These are phyloP conservation scores for Aciculosporium take DNA, from an alignment of 2,329 filamentous ascomycete species.

Conservation along the genomic window DNA sequence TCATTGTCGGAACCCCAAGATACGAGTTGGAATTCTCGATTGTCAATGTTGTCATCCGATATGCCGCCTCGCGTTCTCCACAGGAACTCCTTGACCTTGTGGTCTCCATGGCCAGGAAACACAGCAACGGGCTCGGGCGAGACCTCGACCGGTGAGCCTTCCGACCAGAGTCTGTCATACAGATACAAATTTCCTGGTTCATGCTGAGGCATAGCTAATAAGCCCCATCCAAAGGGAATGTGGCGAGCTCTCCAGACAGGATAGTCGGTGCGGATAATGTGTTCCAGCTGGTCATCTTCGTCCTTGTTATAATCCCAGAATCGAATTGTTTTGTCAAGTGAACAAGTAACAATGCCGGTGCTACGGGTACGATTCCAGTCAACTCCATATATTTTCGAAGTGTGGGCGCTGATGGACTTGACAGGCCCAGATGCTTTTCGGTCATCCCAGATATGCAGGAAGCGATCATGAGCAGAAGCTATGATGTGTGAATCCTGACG, in stretches of 20 bases:
- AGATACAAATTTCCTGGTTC: constrained; percentile 74
- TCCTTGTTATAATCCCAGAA: constrained; percentile 69
- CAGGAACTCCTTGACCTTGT: constrained; percentile 78
- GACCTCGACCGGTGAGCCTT: constrained; percentile 29
- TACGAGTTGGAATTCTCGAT: constrained; percentile 82
- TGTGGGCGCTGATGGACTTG: constrained; percentile 73
- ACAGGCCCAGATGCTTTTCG: constrained; percentile 65
- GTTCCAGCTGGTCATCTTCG: constrained; percentile 52
- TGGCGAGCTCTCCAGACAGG: constrained; percentile 86
- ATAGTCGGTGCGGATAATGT: constrained; percentile 67
- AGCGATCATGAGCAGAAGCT: constrained; percentile 80
- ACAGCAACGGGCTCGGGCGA: constrained; percentile 36
- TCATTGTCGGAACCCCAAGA: constrained; percentile 85
- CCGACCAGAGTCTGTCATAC: constrained; percentile 50
- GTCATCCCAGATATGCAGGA: constrained; percentile 81
- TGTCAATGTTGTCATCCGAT: constrained; percentile 54
- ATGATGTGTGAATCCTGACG: constrained; percentile 74
- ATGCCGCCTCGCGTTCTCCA: constrained; percentile 67
- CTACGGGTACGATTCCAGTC: constrained; percentile 78
- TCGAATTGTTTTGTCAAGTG: constrained; percentile 81
- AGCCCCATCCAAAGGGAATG: constrained; percentile 74
- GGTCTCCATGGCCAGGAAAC: constrained; percentile 46
- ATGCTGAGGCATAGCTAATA: constrained; percentile 85
- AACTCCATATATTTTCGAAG: constrained; percentile 86
- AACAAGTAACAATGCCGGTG: constrained; percentile 70